Conservation (phyloP, 495 filamentous ascomycete genomes). For the Neurospora africana region DNA sequence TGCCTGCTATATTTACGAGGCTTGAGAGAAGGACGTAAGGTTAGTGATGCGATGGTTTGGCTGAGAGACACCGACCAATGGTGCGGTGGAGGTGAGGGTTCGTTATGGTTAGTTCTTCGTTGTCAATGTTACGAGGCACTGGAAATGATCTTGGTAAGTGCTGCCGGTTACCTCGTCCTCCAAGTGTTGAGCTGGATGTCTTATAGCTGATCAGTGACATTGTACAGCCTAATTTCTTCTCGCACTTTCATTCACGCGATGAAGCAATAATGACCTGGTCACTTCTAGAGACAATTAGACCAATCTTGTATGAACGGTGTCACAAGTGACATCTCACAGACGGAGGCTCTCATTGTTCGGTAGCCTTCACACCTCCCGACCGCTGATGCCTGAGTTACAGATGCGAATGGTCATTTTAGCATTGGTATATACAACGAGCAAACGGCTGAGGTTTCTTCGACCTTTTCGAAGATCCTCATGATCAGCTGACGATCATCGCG, state of each 20-base stretch:
- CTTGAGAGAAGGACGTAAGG: not conserved
- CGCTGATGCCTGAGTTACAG: not conserved
- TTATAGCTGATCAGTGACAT: not conserved
- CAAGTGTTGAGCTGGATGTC: not conserved
- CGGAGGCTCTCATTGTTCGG: not conserved
- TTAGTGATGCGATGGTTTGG: not conserved
- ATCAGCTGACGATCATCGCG: not conserved
- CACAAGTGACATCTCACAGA: not conserved
- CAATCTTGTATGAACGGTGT: not conserved
- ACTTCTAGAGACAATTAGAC: not conserved
- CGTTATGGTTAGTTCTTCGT: not conserved
- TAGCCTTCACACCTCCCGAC: not conserved
- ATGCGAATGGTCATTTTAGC: not conserved
- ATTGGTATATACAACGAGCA: not conserved
- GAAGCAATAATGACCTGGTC: not conserved
- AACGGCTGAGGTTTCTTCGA: not conserved
- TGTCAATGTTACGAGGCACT: too few relatives aligned
- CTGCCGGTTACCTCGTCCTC: not conserved
- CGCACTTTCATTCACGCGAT: not conserved
- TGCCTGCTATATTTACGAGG: too few relatives aligned
- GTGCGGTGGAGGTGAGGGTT: not conserved
- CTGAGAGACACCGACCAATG: not conserved
- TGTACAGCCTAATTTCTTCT: not conserved
- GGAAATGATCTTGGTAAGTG: not conserved
- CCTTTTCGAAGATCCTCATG: not conserved